phyloP scores from a whole-genome alignment of 2,329 filamentous ascomycete genomes.

The Tolypocladium tundrense region DNA sequence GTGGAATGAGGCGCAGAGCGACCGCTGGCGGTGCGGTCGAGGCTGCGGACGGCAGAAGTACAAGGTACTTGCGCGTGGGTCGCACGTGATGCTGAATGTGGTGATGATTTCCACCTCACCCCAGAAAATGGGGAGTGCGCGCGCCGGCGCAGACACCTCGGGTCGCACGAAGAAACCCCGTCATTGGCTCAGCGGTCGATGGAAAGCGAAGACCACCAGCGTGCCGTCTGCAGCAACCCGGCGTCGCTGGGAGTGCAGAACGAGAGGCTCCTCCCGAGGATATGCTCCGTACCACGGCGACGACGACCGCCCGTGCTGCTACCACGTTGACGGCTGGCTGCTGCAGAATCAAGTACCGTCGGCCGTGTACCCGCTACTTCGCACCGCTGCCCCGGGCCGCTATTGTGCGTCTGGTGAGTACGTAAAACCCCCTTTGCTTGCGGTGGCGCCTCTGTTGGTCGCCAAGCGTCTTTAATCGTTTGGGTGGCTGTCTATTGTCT shows the following conservation, averaged over 20 bases:
- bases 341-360: neutral
- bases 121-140: neutral
- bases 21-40: neutral
- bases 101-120: neutral
- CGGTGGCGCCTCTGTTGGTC: neutral
- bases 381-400: neutral
- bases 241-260: neutral
- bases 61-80: neutral
- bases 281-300: neutral
- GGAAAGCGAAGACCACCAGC: neutral
- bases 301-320: neutral
- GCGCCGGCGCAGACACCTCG: neutral
- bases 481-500: neutral
- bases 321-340: neutral
- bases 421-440: neutral
- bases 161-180: neutral
- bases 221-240: neutral
- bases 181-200: neutral
- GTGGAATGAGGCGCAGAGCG: neutral
- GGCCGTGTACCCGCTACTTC: neutral
- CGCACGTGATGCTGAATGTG: neutral
- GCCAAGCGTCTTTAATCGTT: neutral
- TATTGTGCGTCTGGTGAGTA: neutral
- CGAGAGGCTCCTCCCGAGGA: neutral
- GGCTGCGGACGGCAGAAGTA: neutral